Conservation (phyloP, 306 rosid genomes). For the Benincasa hispida region DNA sequence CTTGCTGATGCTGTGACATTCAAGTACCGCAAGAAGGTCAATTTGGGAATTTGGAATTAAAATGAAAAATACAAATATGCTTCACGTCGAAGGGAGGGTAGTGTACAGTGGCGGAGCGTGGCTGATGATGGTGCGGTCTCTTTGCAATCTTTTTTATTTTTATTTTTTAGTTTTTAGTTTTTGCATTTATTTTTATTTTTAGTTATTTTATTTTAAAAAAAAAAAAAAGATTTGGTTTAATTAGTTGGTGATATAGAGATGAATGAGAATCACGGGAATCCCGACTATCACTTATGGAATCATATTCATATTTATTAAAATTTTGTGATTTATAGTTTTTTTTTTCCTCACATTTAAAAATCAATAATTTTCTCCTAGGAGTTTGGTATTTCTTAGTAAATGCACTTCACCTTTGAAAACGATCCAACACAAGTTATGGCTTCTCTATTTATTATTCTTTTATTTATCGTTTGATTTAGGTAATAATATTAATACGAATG, state of each 20-base stretch:
- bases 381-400: not conserved
- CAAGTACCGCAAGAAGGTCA: not conserved
- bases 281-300: conserved; percentile 20
- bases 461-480: not conserved
- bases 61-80: conserved; percentile 3
- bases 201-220: not conserved
- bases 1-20: not conserved
- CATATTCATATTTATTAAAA: not conserved
- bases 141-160: too few relatives aligned
- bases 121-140: conserved; percentile 10
- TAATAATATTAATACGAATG: not conserved
- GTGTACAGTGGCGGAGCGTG: conserved; percentile 22
- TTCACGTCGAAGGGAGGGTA: conserved; percentile 36
- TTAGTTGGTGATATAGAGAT: conserved; percentile 24
- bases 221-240: conserved; percentile 4
- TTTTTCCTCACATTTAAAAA: too few relatives aligned
- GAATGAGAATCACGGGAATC: conserved; percentile 57
- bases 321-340: not conserved
- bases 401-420: not conserved
- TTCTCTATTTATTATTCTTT: not conserved
- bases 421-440: not conserved
- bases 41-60: conserved; percentile 9
- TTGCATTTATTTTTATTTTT: not conserved
- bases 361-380: not conserved
- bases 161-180: too few relatives aligned